Evolutionary conservation across 257 asterid genomes (phyloP), one percentile per base, ranked within the genome.

Genomic region (Fraxinus pennsylvanica): DNA sequence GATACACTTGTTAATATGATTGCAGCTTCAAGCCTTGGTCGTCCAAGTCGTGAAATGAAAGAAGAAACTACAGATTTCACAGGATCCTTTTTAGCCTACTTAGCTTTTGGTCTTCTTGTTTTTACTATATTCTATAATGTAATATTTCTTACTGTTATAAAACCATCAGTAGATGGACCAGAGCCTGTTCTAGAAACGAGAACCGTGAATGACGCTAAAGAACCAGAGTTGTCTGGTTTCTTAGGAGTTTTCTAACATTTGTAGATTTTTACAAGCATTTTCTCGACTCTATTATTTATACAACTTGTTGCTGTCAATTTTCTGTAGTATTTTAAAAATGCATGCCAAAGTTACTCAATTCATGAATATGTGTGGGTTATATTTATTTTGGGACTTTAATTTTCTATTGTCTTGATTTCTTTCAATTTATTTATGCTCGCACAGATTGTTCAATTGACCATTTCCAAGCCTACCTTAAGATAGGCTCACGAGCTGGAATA

Each of bases 91-190:
- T 78, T 90, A 85, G 71, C 77, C 30, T 73, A 65, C 45, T 36
- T 74, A 71, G 87, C 86, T 78, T 50, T 90, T 1, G 84, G 41
- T 66, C 91, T 92, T 47, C 47, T 90, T 12, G 10, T 92, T 30
- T 90, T 92, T 73, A 86, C 96, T 32, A 79, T 92, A 54, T 73
- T 92, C 74, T 92, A 92, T 76, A 92, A 92, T 74, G 76, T 92
- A 71, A 19, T 92, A 68, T 92, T 92, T 74, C 29, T 71, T 15
- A 82, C 91, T 21, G 87, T 92, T 38, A 91, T 90, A 85, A 89
- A 92, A 79, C 97, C 97, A 35, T 86, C 96, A 3, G 72, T 92
- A 66, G 97, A 92, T 76, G 89, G 86, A 45, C 85, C 87, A 10
- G 88, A 76, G 17, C 69, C 80, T 0, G 35, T 71, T 69, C 78